phyloP scores from a whole-genome alignment of 176 grass and related monocot genomes.

The Eragrostis curvula region DNA sequence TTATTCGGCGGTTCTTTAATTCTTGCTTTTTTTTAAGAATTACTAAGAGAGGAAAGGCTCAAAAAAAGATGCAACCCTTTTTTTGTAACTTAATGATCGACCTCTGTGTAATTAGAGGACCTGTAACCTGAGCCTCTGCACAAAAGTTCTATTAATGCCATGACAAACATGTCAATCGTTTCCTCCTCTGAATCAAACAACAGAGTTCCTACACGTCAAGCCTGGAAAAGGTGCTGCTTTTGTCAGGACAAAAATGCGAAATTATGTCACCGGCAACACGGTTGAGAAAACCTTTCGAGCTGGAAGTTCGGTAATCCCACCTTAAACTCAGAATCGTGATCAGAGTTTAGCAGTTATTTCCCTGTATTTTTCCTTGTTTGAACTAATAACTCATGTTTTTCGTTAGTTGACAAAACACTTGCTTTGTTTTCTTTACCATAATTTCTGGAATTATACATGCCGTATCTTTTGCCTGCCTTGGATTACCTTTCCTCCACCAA shows the following conservation, averaged over 20 bases:
- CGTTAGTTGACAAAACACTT: neutral
- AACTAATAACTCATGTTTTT: neutral
- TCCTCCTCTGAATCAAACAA: conserved; percentile 29
- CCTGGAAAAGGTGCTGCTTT: conserved; percentile 99
- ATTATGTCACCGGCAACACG: conserved; percentile 90
- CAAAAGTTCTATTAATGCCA: neutral
- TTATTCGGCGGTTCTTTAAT: neutral
- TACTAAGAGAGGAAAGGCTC: neutral
- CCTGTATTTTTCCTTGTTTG: neutral
- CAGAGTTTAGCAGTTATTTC: neutral
- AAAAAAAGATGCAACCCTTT: neutral
- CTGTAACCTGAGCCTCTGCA: neutral
- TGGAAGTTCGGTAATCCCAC: conserved; percentile 87
- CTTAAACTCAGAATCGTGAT: conserved; percentile 15
- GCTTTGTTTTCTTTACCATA: too few species aligned
- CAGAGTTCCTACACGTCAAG: conserved; percentile 98
- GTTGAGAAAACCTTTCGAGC: conserved; percentile 99
- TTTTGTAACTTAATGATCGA: neutral
- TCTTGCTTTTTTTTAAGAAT: neutral
- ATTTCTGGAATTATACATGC: neutral
- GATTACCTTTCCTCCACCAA: conserved; percentile 11
- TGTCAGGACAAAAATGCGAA: conserved; percentile 90
- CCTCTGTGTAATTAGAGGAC: neutral
- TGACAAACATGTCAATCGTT: neutral
- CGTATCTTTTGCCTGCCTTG: neutral